phyloP scores from a whole-genome alignment of 371 early-diverging fungal genomes.

The Mucor plumbeus region DNA sequence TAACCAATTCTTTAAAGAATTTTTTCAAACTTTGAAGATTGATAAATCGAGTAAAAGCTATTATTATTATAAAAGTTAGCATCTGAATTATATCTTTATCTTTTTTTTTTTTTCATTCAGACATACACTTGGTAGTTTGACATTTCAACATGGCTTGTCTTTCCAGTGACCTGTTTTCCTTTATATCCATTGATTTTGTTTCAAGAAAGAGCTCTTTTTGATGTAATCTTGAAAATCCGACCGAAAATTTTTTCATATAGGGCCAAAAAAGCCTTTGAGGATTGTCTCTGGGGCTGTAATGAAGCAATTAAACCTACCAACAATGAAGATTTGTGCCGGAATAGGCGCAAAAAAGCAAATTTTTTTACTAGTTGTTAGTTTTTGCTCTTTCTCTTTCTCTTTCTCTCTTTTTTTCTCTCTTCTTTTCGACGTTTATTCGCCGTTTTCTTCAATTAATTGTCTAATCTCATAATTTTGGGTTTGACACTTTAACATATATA shows the following conservation, averaged over 20 bases:
- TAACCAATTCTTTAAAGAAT: too few relatives aligned
- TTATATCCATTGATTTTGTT: neutral
- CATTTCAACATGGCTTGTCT: neutral
- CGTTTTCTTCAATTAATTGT: slow-evolving; percentile 32
- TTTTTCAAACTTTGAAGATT: too few relatives aligned
- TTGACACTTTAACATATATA: slow-evolving; percentile 38
- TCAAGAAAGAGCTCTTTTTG: neutral
- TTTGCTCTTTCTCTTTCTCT: slow-evolving; percentile 25
- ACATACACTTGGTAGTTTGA: neutral
- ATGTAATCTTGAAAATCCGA: slow-evolving; percentile 6
- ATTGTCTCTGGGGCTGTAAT: neutral
- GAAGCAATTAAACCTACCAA: neutral
- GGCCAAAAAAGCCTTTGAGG: neutral
- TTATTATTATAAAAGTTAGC: too few relatives aligned
- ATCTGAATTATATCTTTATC: too few relatives aligned
- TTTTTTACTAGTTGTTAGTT: neutral
- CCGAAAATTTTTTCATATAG: slow-evolving; percentile 6
- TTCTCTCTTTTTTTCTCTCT: slow-evolving; percentile 26
- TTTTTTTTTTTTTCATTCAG: too few relatives aligned
- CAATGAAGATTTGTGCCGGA: neutral
- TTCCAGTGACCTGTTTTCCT: slow-evolving; percentile 1
- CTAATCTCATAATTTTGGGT: slow-evolving; percentile 31
- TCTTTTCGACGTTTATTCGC: slow-evolving; percentile 40
- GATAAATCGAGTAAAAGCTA: too few relatives aligned
- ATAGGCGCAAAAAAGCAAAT: slow-evolving; percentile 8